Evolutionary conservation across 192 early-diverging fungal genomes (phyloP).

Genomic region (Backusella westeae): DNA sequence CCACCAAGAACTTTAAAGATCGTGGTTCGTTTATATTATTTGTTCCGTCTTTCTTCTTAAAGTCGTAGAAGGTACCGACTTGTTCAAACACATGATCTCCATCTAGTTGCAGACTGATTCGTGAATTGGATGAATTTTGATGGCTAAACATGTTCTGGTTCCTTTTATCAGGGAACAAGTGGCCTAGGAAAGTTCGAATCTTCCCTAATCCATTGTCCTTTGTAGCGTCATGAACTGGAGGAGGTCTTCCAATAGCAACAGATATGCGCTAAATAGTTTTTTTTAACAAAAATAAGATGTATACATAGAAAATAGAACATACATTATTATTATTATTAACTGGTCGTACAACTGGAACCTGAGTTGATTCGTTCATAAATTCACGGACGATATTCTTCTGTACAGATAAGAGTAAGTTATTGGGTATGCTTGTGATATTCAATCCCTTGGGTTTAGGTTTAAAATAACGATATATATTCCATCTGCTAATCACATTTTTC

Average conservation of each 20-base stretch:
- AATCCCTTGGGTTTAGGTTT: constrained; percentile 46
- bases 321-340: neutral
- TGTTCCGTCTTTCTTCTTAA: constrained; percentile 5
- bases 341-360: neutral
- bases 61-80: constrained; percentile 24
- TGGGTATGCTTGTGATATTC: constrained; percentile 40
- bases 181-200: neutral
- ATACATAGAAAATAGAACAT: neutral
- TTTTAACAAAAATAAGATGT: neutral
- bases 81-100: constrained; percentile 23
- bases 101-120: constrained; percentile 20
- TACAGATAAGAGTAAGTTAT: constrained; percentile 39
- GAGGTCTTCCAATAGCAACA: neutral
- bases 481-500: constrained; percentile 44
- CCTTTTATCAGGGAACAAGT: neutral
- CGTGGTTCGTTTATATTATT: constrained; percentile 11
- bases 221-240: neutral
- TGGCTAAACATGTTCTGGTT: neutral
- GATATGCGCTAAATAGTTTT: neutral
- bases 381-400: constrained; percentile 50
- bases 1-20: constrained; percentile 22
- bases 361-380: constrained; percentile 32
- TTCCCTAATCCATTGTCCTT: neutral
- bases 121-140: neutral
- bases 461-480: constrained; percentile 53